phyloP scores from a whole-genome alignment of 495 filamentous ascomycete genomes.

The Podospora appendiculata region DNA sequence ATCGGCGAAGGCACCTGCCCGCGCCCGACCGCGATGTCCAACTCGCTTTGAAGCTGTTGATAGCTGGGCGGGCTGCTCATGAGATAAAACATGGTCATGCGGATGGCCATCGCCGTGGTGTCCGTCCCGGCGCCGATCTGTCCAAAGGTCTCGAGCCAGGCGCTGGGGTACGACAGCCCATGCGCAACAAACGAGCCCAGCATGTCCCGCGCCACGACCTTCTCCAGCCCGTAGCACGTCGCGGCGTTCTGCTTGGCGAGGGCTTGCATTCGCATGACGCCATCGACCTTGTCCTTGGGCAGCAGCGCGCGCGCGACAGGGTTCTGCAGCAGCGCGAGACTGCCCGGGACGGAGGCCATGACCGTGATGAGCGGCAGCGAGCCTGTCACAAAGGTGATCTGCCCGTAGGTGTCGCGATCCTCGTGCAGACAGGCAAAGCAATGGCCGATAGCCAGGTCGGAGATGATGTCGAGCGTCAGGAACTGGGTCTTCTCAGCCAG shows the following conservation, averaged over 20 bases:
- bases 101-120: slow-evolving; percentile 53
- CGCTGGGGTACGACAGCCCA: slow-evolving; percentile 18
- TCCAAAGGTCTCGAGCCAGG: slow-evolving; percentile 28
- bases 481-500: slow-evolving; percentile 34
- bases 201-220: slow-evolving; percentile 25
- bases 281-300: slow-evolving; percentile 46
- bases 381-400: slow-evolving; percentile 31
- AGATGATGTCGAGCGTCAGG: slow-evolving; percentile 45
- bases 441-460: slow-evolving; percentile 43
- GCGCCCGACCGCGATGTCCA: slow-evolving; percentile 35
- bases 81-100: slow-evolving; percentile 45
- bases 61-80: slow-evolving; percentile 39
- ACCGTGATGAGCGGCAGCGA: slow-evolving; percentile 20
- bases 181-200: slow-evolving; percentile 26
- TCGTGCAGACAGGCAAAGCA: slow-evolving; percentile 35
- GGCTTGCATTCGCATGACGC: slow-evolving; percentile 28
- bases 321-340: slow-evolving; percentile 19
- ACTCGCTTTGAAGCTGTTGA: slow-evolving; percentile 47
- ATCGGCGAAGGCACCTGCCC: slow-evolving; percentile 25
- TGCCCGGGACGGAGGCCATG: slow-evolving; percentile 13
- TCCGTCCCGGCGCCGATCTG: slow-evolving; percentile 54
- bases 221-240: slow-evolving; percentile 24
- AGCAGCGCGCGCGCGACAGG: slow-evolving; percentile 37
- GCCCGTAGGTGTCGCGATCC: slow-evolving; percentile 41
- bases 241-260: slow-evolving; percentile 21